Percentiles rank a stretch among this genome's conserved stretches.
These are phyloP conservation scores for Tolypocladium cylindrosporum DNA, from an alignment of 2,329 filamentous ascomycete species.

Conservation along the genomic window DNA sequence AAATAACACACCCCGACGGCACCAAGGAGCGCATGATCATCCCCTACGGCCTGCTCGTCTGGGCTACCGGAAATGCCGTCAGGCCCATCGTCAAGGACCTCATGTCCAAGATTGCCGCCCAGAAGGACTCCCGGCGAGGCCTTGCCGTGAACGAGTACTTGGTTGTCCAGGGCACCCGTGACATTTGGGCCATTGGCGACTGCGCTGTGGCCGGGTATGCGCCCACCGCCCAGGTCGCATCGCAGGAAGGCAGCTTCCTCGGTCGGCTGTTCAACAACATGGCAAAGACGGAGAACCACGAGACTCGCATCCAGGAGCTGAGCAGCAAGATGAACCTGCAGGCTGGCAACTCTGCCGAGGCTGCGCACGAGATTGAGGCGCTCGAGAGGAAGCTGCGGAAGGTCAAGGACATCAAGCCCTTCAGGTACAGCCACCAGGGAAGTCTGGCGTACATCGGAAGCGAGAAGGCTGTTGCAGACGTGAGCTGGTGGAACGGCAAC, in stretches of 20 bases:
- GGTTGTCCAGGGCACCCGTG: constrained; percentile 91
- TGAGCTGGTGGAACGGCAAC: constrained; percentile 95
- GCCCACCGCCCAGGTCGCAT: constrained; percentile 91
- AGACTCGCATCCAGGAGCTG: constrained; percentile 63
- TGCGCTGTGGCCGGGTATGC: constrained; percentile 97
- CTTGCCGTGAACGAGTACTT: constrained; percentile 98
- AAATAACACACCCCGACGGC: constrained; percentile 71
- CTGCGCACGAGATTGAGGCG: constrained; percentile 66
- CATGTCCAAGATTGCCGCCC: constrained; percentile 83
- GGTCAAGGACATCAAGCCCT: constrained; percentile 91
- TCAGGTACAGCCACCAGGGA: constrained; percentile 97
- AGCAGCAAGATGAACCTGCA: constrained; percentile 50
- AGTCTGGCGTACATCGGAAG: constrained; percentile 95
- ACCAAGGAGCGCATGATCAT: constrained; percentile 72
- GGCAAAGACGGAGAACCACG: constrained; percentile 83
- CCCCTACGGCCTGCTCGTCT: constrained; percentile 92
- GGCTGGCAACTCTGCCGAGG: constrained; percentile 57
- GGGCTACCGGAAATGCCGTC: constrained; percentile 94
- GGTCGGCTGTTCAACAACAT: constrained; percentile 97
- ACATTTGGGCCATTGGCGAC: constrained; percentile 97
- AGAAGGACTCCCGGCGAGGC: constrained; percentile 89
- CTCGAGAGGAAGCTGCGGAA: constrained; percentile 79
- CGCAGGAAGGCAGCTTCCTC: constrained; percentile 91
- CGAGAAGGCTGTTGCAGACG: constrained; percentile 94
- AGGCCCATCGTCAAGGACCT: constrained; percentile 85